Conservation (phyloP, 306 rosid species). For the Pyrus communis region DNA sequence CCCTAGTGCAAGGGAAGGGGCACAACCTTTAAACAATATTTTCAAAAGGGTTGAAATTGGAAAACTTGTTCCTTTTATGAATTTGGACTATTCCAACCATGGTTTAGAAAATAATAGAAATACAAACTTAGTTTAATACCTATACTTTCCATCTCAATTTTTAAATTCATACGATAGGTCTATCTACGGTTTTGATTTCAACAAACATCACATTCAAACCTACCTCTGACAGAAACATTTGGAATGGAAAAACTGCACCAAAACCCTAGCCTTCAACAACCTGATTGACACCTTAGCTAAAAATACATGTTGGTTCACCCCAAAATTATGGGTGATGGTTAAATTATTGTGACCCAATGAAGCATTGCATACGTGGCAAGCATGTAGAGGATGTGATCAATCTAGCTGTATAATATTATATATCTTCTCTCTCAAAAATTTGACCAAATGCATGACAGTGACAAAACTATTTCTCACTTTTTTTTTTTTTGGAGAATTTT, state of each 20-base stretch:
- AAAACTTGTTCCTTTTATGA: conserved; percentile 26
- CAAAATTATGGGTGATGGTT: conserved; percentile 1
- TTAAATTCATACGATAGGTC: conserved; percentile 22
- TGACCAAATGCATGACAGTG: conserved; percentile 8
- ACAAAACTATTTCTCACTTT: neutral
- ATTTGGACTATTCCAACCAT: conserved; percentile 30
- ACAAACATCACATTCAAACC: conserved; percentile 56
- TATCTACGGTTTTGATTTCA: conserved; percentile 44
- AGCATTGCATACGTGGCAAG: conserved; percentile 18
- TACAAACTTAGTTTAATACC: neutral
- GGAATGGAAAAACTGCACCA: conserved; percentile 45
- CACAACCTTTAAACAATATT: conserved; percentile 12
- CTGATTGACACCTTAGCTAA: conserved; percentile 27
- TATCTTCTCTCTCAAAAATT: neutral
- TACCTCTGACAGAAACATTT: conserved; percentile 56
- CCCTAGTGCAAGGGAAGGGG: conserved; percentile 15
- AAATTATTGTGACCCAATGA: neutral
- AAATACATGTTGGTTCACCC: conserved; percentile 1
- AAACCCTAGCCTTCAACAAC: conserved; percentile 29
- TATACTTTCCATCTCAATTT: neutral
- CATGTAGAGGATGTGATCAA: conserved; percentile 26
- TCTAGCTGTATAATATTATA: conserved; percentile 8
- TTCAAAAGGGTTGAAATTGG: conserved; percentile 31
- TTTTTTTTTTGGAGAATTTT: too few species aligned
- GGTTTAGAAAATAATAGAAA: neutral